Percentiles rank a stretch among this genome's conserved stretches.
Conservation (phyloP, 2,329 filamentous ascomycete species). For the Aspergillus ustus region DNA sequence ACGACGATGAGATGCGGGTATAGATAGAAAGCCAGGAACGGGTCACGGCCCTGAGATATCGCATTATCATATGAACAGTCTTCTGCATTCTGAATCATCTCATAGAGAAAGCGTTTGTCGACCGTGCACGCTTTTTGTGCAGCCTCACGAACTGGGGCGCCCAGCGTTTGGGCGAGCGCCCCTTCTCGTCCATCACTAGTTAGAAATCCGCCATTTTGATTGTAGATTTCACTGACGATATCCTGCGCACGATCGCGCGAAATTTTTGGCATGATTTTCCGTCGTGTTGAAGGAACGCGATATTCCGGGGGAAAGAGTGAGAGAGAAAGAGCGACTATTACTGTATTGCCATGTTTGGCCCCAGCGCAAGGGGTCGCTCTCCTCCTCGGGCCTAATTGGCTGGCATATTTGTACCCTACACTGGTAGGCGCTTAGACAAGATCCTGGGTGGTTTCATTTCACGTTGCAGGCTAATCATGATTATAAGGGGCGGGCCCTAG, state of each 20-base stretch:
- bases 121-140: neutral
- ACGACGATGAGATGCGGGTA: neutral
- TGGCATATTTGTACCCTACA: no score
- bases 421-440: no score
- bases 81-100: conserved; percentile 10
- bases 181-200: neutral
- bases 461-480: no score
- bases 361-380: no score
- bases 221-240: conserved; percentile 5
- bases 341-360: no score
- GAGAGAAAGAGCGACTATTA: neutral
- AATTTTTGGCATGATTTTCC: neutral
- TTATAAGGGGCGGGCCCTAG: no score
- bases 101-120: conserved; percentile 9
- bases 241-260: conserved; percentile 1
- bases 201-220: neutral
- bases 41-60: neutral
- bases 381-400: no score
- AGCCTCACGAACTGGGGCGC: neutral
- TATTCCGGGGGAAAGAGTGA: neutral
- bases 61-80: conserved; percentile 6
- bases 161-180: neutral
- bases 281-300: no score
- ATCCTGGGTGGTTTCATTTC: no score
- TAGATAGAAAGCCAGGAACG: conserved; percentile 1